A percentile compares a stretch with the other conserved stretches of the same genome.
Conservation (phyloP, 75 land plant genomes). For the Picea sitchensis region DNA sequence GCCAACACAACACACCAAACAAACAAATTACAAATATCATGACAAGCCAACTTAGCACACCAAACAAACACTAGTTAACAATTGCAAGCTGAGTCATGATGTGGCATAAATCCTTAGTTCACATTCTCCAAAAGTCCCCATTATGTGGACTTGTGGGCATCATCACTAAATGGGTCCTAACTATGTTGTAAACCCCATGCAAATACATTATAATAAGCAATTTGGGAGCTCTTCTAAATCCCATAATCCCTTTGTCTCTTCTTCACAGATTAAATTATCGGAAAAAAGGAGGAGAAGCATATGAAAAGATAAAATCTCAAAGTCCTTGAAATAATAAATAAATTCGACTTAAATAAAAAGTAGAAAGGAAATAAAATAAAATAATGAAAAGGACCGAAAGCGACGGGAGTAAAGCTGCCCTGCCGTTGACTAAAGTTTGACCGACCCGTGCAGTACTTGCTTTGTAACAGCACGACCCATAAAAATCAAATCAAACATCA, state of each 20-base stretch:
- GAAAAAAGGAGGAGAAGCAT: neutral
- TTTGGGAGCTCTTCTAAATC: neutral
- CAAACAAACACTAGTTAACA: too few relatives aligned
- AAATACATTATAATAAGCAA: neutral
- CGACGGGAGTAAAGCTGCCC: slow-evolving; percentile 5
- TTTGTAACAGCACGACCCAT: neutral
- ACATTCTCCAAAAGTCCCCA: too few relatives aligned
- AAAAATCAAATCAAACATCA: slow-evolving; percentile 10
- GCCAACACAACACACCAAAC: too few relatives aligned
- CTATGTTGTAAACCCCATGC: neutral
- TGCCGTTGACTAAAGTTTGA: slow-evolving; percentile 10
- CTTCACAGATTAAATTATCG: neutral
- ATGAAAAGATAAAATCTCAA: neutral
- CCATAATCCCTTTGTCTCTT: slow-evolving; percentile 6
- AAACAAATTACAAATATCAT: too few relatives aligned
- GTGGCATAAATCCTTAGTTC: too few relatives aligned
- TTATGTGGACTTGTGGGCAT: too few relatives aligned
- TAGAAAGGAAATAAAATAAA: neutral
- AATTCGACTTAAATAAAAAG: neutral
- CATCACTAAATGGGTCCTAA: too few relatives aligned
- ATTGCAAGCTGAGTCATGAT: too few relatives aligned
- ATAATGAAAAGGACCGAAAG: neutral
- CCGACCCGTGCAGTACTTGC: slow-evolving; percentile 6
- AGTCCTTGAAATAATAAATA: neutral
- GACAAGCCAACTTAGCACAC: too few relatives aligned